These are phyloP conservation scores for Hagleromyces aurorensis DNA, from an alignment of 805 yeast species.

Conservation along the genomic window DNA sequence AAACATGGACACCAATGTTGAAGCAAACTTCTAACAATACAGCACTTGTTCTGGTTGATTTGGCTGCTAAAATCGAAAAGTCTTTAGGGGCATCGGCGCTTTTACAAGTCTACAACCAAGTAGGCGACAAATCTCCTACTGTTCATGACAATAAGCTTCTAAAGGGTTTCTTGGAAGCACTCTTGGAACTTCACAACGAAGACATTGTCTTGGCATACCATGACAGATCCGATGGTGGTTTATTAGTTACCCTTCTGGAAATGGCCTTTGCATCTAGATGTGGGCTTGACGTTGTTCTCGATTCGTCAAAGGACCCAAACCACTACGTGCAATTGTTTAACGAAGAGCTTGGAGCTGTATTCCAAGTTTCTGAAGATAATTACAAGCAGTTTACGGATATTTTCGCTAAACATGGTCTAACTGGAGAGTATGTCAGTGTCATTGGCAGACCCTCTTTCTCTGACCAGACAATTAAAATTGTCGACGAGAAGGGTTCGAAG, in stretches of 20 bases:
- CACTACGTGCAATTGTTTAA: conserved; percentile 60
- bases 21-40: conserved; percentile 44
- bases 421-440: conserved; percentile 43
- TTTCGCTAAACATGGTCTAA: conserved; percentile 52
- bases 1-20: conserved; percentile 92
- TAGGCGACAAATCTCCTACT: conserved; percentile 77
- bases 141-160: conserved; percentile 62
- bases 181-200: conserved; percentile 64
- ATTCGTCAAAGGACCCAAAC: conserved; percentile 33
- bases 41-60: conserved; percentile 69
- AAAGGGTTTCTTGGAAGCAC: conserved; percentile 61
- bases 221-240: conserved; percentile 95
- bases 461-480: conserved; percentile 41
- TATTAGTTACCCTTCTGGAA: conserved; percentile 74
- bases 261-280: conserved; percentile 96
- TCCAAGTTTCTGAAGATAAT: conserved; percentile 64
- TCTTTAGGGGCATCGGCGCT: conserved; percentile 90
- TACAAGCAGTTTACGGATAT: conserved; percentile 46
- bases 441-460: conserved; percentile 64
- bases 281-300: conserved; percentile 57
- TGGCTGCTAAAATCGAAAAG: conserved; percentile 45
- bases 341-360: conserved; percentile 94
- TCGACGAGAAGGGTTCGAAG: conserved; percentile 35
- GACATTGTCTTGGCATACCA: conserved; percentile 78
- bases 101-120: conserved; percentile 85